These are phyloP conservation scores for Paraphoma chrysanthemicola DNA, from an alignment of 2,329 filamentous ascomycete genomes.

Conservation along the genomic window DNA sequence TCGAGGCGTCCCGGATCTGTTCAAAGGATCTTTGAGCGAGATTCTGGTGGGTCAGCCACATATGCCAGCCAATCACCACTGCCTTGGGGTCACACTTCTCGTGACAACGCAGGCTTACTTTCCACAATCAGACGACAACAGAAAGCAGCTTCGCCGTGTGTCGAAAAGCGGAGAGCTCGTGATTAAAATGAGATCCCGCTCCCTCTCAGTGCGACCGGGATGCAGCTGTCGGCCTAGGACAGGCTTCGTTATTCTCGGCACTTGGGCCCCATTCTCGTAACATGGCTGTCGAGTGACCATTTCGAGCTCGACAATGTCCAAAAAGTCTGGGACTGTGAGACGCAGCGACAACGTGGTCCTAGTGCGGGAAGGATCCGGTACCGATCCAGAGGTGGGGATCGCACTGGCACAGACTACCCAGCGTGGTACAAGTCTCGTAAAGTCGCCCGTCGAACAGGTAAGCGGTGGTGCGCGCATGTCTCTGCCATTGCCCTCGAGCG, in stretches of 20 bases:
- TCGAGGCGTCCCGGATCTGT: conserved; percentile 41
- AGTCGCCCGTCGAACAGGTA: background rate
- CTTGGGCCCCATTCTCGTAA: background rate
- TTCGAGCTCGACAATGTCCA: conserved; percentile 2
- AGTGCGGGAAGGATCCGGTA: conserved; percentile 9
- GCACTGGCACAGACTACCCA: background rate
- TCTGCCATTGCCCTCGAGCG: background rate
- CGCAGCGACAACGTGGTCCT: conserved; percentile 5
- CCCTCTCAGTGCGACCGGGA: background rate
- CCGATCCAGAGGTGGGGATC: conserved; percentile 1
- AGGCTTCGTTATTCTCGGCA: background rate
- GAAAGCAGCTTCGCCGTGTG: background rate
- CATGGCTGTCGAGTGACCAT: background rate
- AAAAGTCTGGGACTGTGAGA: conserved; percentile 6
- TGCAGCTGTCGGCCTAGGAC: background rate
- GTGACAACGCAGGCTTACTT: conserved; percentile 9
- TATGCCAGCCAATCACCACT: conserved; percentile 30
- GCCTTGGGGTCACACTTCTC: conserved; percentile 6
- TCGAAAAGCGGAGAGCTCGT: background rate
- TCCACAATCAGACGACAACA: conserved; percentile 7
- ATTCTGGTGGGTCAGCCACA: conserved; percentile 29
- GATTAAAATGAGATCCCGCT: conserved; percentile 1
- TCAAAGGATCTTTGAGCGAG: conserved; percentile 38
- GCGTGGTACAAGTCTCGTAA: conserved; percentile 7
- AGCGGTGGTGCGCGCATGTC: too few relatives aligned